A percentile compares a stretch with the other conserved stretches of the same genome.
These are phyloP conservation scores for Hymenoscyphus infarciens DNA, from an alignment of 2,329 filamentous ascomycete species.

Conservation along the genomic window DNA sequence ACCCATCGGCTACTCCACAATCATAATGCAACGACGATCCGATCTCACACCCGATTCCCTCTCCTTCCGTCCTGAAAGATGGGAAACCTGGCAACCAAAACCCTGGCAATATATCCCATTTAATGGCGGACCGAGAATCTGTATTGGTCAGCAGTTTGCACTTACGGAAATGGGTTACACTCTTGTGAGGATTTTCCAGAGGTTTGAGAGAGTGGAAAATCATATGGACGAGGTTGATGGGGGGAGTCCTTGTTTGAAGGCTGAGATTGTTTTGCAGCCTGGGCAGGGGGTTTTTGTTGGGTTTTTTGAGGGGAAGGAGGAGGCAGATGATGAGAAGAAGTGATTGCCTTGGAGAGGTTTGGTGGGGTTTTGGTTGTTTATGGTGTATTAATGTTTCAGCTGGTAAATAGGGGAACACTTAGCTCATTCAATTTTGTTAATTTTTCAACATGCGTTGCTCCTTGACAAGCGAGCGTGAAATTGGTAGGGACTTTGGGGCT, in stretches of 20 bases:
- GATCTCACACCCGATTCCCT: slow-evolving; percentile 56
- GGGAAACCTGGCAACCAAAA: slow-evolving; percentile 59
- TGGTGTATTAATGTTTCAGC: too few relatives aligned
- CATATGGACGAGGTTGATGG: slow-evolving; percentile 54
- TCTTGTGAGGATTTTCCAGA: slow-evolving; percentile 68
- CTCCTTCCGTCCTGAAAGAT: slow-evolving; percentile 59
- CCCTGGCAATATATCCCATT: slow-evolving; percentile 73
- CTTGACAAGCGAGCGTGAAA: too few relatives aligned
- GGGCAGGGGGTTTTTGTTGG: slow-evolving; percentile 56
- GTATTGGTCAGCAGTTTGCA: slow-evolving; percentile 78
- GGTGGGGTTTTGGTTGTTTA: too few relatives aligned
- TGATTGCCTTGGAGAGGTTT: too few relatives aligned
- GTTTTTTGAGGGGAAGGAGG: slow-evolving; percentile 44
- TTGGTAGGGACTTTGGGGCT: too few relatives aligned
- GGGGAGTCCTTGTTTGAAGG: slow-evolving; percentile 51
- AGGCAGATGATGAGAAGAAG: not conserved
- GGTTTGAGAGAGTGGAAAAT: slow-evolving; percentile 60
- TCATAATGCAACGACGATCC: slow-evolving; percentile 68
- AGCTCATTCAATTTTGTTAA: too few relatives aligned
- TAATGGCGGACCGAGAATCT: slow-evolving; percentile 70
- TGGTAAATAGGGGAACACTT: too few relatives aligned
- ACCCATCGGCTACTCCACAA: slow-evolving; percentile 61
- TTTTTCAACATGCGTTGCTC: too few relatives aligned
- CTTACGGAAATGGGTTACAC: slow-evolving; percentile 74
- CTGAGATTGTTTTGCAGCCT: slow-evolving; percentile 58